Base-by-base conservation (phyloP, 352 stramenopile genomes). In the Pythium aquatile region DNA sequence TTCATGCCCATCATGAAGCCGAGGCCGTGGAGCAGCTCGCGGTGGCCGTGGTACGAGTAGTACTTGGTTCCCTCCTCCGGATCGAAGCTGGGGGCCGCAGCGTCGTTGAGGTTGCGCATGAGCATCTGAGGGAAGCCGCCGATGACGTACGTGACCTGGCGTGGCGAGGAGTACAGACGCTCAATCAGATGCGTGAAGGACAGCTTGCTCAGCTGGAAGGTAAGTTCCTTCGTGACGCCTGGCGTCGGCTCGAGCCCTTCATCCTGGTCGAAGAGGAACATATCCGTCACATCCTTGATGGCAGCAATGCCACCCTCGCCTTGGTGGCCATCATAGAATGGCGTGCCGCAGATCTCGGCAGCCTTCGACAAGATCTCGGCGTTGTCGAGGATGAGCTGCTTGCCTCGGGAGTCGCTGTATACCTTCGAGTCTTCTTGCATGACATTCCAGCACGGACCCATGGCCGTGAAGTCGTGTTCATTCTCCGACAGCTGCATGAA, bases 401-500 rank as follows among this genome's bases (percentile, higher is more conserved):
- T 72, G 6, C 77, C 83, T 30, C 71, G 44, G 2, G 68, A 76
- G 8, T 68, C 64, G 1, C 54, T 64, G 55, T 93, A 91, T n/a
- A 70, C 46, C 33, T 76, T 78, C 48, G 70, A 76, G 58, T 88
- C 79, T 20, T 73, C 55, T n/a, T 78, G 73, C 61, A 87, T 79
- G 28, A 89, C 72, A 3, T 60, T 68, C 73, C 81, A 85, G 70
- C 83, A 93, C 5, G 81, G 81, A 5, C 73, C 78, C 52, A 85
- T 88, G 5, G 83, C 83, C 1, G 81, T 88, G 60, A 92, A 92
- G 58, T 92, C 83, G 61, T 88, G 81, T 44, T 92, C 83, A 53
- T 85, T 92, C 78, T 92, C 76, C n/a, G 66, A 76, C 0, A 92
- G 62, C 59, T 92, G 83, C 83, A 92, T 92, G 72, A 78, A 92